Evolutionary conservation across 2,329 filamentous ascomycete species (phyloP).

Genomic region (Diaporthe eres): DNA sequence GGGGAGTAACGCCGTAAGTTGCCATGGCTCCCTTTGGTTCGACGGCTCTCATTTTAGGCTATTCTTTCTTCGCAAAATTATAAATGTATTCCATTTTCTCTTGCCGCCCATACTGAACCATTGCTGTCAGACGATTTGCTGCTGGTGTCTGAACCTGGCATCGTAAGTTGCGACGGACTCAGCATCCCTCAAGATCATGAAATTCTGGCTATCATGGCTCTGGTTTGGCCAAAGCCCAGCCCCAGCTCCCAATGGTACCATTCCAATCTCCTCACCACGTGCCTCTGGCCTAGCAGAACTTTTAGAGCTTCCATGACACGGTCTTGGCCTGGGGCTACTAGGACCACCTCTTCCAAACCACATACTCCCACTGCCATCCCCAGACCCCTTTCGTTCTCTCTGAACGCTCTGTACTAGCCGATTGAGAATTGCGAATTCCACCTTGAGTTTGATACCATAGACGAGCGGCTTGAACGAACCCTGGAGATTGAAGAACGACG

Average conservation of each 20-base stretch:
- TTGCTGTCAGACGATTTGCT: not conserved
- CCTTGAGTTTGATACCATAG: constrained; percentile 3
- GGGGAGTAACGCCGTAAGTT: too few species aligned
- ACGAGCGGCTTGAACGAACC: not conserved
- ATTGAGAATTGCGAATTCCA: not conserved
- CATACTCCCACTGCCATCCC: not conserved
- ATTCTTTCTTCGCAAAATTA: too few species aligned
- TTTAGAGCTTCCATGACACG: not conserved
- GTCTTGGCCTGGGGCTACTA: not conserved
- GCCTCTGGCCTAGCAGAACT: not conserved
- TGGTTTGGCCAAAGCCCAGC: not conserved
- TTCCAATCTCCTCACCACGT: not conserved
- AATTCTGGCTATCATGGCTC: not conserved
- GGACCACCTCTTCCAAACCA: not conserved
- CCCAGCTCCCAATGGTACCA: not conserved
- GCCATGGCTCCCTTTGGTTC: too few species aligned
- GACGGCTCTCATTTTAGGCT: too few species aligned
- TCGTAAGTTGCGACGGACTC: not conserved
- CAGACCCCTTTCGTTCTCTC: not conserved
- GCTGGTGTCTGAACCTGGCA: not conserved
- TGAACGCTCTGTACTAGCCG: not conserved
- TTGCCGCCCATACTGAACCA: not conserved
- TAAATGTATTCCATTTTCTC: not conserved
- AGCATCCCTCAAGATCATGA: not conserved
- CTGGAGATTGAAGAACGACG: not conserved